Percentiles rank a stretch among this genome's conserved stretches.
phyloP scores from a whole-genome alignment of 179 eudicot genomes.

The Corrigiola litoralis region DNA sequence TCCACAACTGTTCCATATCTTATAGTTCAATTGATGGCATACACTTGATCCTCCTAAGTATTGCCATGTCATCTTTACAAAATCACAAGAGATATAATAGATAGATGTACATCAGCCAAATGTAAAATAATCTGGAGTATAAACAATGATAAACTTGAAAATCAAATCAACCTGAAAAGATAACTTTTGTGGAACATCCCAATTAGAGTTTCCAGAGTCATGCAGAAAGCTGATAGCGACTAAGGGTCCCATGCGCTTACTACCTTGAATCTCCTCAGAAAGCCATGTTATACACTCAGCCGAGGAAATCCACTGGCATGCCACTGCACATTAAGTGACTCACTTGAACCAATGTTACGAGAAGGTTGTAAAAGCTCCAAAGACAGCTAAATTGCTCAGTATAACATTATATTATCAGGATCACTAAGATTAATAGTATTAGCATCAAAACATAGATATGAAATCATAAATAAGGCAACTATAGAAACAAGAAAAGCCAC shows the following conservation, averaged over 20 bases:
- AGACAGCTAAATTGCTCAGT: no score
- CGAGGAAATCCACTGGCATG: constrained; percentile 56
- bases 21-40: no score
- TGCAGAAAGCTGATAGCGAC: constrained; percentile 56
- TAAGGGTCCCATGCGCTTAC: constrained; percentile 72
- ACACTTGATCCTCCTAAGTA: no score
- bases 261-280: constrained; percentile 47
- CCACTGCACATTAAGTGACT: constrained; percentile 29
- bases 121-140: not conserved
- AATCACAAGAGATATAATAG: no score
- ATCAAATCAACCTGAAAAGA: constrained; percentile 54
- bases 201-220: constrained; percentile 38
- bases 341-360: not conserved
- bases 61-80: no score
- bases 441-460: no score
- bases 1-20: no score
- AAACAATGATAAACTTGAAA: not conserved
- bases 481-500: no score
- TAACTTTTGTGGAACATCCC: constrained; percentile 43
- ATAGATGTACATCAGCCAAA: not conserved
- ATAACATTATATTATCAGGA: no score
- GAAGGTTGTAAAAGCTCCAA: not conserved
- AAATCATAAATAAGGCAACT: no score
- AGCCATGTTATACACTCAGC: constrained; percentile 46
- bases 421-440: no score